Evolutionary conservation across 176 grass and related monocot genomes (phyloP).

Genomic region (Carex cristatella): DNA sequence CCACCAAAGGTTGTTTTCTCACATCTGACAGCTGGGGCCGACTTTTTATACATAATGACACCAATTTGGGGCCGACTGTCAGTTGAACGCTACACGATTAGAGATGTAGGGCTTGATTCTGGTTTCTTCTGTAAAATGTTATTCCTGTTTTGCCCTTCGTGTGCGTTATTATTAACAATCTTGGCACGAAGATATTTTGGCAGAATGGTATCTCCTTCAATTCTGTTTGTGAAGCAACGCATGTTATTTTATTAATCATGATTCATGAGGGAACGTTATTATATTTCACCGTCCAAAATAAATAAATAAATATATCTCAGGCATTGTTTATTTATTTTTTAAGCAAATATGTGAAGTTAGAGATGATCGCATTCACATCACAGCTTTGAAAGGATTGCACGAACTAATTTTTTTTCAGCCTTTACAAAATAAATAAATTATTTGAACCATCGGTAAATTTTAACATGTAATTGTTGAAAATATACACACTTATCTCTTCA

Average conservation of each 20-base stretch:
- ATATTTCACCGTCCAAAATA: neutral
- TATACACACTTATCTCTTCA: no score
- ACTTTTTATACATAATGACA: neutral
- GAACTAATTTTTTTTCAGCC: no score
- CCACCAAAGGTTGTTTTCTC: neutral
- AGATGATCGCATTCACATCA: no score
- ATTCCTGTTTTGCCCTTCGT: neutral
- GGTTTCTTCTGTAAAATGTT: neutral
- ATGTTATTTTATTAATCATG: neutral
- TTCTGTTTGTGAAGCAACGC: neutral
- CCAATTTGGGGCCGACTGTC: neutral
- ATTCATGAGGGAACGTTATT: neutral
- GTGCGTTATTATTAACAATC: neutral
- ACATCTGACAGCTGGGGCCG: neutral
- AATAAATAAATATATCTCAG: neutral
- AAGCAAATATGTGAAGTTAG: no score
- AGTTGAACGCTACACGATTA: neutral
- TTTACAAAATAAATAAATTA: no score
- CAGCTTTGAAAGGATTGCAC: no score
- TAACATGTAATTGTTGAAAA: no score
- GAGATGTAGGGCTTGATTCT: neutral
- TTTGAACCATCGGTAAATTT: no score
- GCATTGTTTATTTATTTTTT: neutral
- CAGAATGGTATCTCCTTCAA: neutral
- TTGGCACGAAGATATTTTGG: slow-evolving; percentile 2